A percentile compares a stretch with the other conserved stretches of the same genome.
Conservation (phyloP, 169 alveolate genomes). For the Plasmodium cynomolgi region DNA sequence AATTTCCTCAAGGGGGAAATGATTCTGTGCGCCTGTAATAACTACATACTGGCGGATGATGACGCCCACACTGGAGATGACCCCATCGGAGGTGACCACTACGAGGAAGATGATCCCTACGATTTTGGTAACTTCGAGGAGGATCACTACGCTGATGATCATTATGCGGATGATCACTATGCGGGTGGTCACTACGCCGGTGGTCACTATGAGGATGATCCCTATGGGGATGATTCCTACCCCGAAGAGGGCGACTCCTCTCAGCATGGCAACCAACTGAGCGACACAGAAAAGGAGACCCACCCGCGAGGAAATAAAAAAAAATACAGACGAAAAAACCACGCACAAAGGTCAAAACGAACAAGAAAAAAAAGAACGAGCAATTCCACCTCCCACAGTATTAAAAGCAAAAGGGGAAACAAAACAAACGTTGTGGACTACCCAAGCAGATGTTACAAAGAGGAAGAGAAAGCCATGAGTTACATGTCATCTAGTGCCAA, state of each 20-base stretch:
- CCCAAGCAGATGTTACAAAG: background rate
- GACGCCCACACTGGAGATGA: background rate
- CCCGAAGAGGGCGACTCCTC: background rate
- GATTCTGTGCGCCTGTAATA: constrained; percentile 55
- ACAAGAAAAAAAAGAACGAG: background rate
- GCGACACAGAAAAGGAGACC: background rate
- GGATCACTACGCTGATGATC: background rate
- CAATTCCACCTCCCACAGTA: background rate
- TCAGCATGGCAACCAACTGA: background rate
- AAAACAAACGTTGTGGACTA: background rate
- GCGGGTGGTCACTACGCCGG: background rate
- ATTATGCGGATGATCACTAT: background rate
- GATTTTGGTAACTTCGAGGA: background rate
- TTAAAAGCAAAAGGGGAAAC: background rate
- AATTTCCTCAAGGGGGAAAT: constrained; percentile 59
- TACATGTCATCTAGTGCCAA: constrained; percentile 39
- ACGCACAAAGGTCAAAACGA: background rate
- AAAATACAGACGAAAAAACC: background rate
- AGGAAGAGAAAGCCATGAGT: constrained; percentile 22
- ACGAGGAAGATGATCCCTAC: background rate
- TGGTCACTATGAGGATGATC: background rate
- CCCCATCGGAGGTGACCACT: background rate
- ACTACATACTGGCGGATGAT: constrained; percentile 53
- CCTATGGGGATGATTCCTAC: background rate
- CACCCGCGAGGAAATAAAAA: background rate